Evolutionary conservation across 257 asterid genomes (phyloP).

Genomic region (Petrea volubilis): DNA sequence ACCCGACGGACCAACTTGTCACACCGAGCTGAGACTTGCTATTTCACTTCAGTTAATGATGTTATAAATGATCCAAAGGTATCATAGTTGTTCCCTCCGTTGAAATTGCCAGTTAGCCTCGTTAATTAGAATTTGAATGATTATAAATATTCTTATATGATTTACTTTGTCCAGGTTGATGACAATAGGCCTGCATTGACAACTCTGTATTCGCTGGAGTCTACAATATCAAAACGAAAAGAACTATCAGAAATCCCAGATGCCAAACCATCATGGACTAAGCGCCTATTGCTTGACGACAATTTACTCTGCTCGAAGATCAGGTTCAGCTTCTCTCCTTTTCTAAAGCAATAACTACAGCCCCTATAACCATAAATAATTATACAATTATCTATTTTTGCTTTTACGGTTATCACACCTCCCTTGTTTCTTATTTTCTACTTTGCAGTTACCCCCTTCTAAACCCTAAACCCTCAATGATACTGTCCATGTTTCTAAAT

Average conservation of each 20-base stretch:
- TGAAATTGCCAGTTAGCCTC: background rate
- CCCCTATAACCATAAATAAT: too few species aligned
- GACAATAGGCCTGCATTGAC: conserved; percentile 58
- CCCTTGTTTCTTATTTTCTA: too few species aligned
- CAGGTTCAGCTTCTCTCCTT: conserved; percentile 40
- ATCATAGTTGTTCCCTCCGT: background rate
- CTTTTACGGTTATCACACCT: too few species aligned
- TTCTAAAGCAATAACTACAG: too few species aligned
- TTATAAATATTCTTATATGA: background rate
- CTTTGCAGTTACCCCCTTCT: too few species aligned
- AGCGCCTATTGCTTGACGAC: conserved; percentile 62
- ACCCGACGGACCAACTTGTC: conserved; percentile 97
- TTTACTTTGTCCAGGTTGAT: conserved; percentile 41
- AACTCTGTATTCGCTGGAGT: conserved; percentile 66
- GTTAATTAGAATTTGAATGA: background rate
- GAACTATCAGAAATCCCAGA: conserved; percentile 37
- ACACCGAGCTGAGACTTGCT: conserved; percentile 87
- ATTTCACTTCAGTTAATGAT: conserved; percentile 60
- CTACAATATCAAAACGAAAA: conserved; percentile 65
- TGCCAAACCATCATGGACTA: conserved; percentile 83
- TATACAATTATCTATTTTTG: too few species aligned
- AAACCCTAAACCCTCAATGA: too few species aligned
- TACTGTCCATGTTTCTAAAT: too few species aligned
- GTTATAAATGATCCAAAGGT: conserved; percentile 45
- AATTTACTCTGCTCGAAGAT: conserved; percentile 68